A percentile compares a stretch with the other conserved stretches of the same genome.
These are phyloP conservation scores for Rhodotorula graminis DNA, from an alignment of 768 basidiomycete genomes.

Conservation along the genomic window DNA sequence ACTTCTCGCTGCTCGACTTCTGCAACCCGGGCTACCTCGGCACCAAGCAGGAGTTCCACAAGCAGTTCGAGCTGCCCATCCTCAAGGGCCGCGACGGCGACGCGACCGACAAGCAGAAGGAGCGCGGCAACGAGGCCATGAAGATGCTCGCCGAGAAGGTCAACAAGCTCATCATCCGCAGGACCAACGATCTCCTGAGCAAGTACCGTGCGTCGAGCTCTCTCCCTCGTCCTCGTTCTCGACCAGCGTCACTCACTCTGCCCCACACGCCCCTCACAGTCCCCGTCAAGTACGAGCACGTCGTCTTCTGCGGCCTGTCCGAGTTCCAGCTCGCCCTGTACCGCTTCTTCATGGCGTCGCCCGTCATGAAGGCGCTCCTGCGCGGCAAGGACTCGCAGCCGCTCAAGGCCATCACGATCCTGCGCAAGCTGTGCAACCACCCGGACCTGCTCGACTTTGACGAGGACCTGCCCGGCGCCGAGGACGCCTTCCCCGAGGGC, in stretches of 20 bases:
- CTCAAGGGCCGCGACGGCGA: slow-evolving; percentile 77
- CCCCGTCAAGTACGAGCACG: slow-evolving; percentile 97
- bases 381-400: slow-evolving; percentile 65
- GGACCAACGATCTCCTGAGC: slow-evolving; percentile 77
- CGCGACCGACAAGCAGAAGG: slow-evolving; percentile 66
- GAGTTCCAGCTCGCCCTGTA: slow-evolving; percentile 76
- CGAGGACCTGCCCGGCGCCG: slow-evolving; percentile 45
- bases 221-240: background rate
- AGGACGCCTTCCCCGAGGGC: slow-evolving; percentile 37
- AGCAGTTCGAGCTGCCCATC: slow-evolving; percentile 83
- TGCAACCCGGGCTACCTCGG: slow-evolving; percentile 87
- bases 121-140: slow-evolving; percentile 70
- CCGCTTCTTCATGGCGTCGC: slow-evolving; percentile 66
- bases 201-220: slow-evolving; percentile 69
- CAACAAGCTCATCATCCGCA: slow-evolving; percentile 70
- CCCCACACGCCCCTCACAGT: slow-evolving; percentile 53
- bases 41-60: slow-evolving; percentile 48
- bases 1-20: slow-evolving; percentile 94
- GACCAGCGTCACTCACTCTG: slow-evolving; percentile 11
- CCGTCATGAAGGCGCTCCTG: slow-evolving; percentile 66
- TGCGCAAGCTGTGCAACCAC: slow-evolving; percentile 91
- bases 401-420: slow-evolving; percentile 73
- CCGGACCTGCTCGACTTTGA: slow-evolving; percentile 63
- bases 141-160: slow-evolving; percentile 57
- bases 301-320: slow-evolving; percentile 86